Conservation (phyloP, 2,329 filamentous ascomycete species). For the Metarhizium humberi region DNA sequence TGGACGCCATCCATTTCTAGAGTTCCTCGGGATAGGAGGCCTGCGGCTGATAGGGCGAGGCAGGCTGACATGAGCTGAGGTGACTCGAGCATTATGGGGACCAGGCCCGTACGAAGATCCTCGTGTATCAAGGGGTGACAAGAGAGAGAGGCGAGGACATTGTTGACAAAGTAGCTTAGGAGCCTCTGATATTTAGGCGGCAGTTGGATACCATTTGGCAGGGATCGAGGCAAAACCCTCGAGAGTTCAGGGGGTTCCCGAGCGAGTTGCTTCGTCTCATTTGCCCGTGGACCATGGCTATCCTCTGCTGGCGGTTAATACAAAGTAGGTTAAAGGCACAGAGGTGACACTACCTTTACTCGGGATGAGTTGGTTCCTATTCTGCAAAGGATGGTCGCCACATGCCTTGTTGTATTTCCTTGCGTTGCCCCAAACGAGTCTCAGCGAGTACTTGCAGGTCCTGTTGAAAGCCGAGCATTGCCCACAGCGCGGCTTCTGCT, state of each 20-base stretch:
- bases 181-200: constrained; percentile 14
- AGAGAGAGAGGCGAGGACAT: constrained; percentile 16
- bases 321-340: too few relatives aligned
- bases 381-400: background rate
- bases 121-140: constrained; percentile 16
- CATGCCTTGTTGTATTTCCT: background rate
- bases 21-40: constrained; percentile 14
- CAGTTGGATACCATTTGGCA: constrained; percentile 15
- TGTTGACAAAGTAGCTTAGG: constrained; percentile 15
- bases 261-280: background rate
- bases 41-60: constrained; percentile 16
- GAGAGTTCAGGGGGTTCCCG: background rate
- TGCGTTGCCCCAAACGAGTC: constrained; percentile 13
- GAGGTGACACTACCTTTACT: too few relatives aligned
- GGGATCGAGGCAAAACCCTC: constrained; percentile 8
- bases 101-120: constrained; percentile 15
- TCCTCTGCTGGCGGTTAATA: too few relatives aligned
- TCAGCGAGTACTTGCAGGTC: constrained; percentile 15
- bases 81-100: constrained; percentile 16
- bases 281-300: too few relatives aligned
- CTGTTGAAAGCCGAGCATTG: constrained; percentile 11
- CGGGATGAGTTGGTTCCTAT: background rate
- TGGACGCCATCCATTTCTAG: constrained; percentile 13
- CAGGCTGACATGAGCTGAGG: constrained; percentile 18
- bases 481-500: constrained; percentile 15